phyloP scores from a whole-genome alignment of 2,329 filamentous ascomycete species.

The Exophiala oligosperma region DNA sequence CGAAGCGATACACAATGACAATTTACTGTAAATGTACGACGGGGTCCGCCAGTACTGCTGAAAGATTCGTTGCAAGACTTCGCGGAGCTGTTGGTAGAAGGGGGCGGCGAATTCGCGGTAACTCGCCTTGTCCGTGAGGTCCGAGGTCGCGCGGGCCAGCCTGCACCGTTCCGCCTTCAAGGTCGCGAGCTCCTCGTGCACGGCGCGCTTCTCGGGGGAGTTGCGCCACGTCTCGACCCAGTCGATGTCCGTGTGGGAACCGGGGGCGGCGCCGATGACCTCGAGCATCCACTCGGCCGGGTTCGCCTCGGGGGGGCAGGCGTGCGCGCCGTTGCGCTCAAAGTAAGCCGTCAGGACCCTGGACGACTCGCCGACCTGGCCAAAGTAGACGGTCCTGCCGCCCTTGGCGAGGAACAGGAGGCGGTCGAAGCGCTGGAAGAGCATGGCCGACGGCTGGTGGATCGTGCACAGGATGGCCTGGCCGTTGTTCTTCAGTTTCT shows the following conservation, averaged over 20 bases:
- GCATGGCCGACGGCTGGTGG: conserved; percentile 92
- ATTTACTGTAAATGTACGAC: conserved; percentile 84
- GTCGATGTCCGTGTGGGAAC: conserved; percentile 62
- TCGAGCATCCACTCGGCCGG: conserved; percentile 75
- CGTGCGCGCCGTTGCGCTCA: conserved; percentile 61
- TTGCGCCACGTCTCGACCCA: conserved; percentile 65
- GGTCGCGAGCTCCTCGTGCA: conserved; percentile 57
- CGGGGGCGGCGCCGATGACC: conserved; percentile 61
- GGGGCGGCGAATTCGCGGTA: conserved; percentile 81
- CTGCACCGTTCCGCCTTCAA: conserved; percentile 54
- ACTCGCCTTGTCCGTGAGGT: conserved; percentile 51
- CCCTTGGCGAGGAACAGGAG: conserved; percentile 65
- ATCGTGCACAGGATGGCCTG: conserved; percentile 97
- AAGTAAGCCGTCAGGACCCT: conserved; percentile 63
- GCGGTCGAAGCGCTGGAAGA: conserved; percentile 81
- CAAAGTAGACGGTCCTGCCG: conserved; percentile 69
- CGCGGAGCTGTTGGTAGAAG: conserved; percentile 65
- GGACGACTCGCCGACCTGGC: conserved; percentile 63
- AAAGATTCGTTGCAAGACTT: conserved; percentile 74
- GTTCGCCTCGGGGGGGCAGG: conserved; percentile 63
- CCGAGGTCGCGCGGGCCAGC: conserved; percentile 39
- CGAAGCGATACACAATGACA: conserved; percentile 63
- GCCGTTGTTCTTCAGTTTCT: conserved; percentile 84
- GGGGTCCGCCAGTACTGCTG: conserved; percentile 92
- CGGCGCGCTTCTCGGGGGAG: conserved; percentile 56